Percentiles rank a stretch among this genome's conserved stretches.
Conservation (phyloP, 768 basidiomycete species). For the Coprinopsis cinerea region DNA sequence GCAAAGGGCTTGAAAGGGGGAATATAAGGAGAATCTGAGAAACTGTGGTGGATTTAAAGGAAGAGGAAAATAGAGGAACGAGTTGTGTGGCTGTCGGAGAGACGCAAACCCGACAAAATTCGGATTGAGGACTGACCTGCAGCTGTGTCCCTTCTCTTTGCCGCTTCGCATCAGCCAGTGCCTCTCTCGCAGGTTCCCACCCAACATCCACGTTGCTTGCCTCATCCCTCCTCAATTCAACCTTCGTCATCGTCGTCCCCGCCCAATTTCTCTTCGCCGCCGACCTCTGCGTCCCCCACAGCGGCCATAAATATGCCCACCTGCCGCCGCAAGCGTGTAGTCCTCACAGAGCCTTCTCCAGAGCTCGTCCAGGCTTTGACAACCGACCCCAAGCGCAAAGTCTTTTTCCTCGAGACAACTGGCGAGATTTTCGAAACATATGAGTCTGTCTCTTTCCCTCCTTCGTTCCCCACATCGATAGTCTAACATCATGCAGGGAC, state of each 20-base stretch:
- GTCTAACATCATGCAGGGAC: slow-evolving; percentile 36
- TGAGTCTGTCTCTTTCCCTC: slow-evolving; percentile 58
- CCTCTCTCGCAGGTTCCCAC: slow-evolving; percentile 39
- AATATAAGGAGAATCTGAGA: too few relatives aligned
- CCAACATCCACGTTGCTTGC: slow-evolving; percentile 24
- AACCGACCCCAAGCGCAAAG: slow-evolving; percentile 62
- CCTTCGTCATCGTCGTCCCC: slow-evolving; percentile 13
- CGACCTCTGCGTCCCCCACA: slow-evolving; percentile 17
- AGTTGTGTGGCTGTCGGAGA: slow-evolving; percentile 21
- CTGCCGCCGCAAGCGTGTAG: slow-evolving; percentile 84
- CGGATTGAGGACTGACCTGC: slow-evolving; percentile 21
- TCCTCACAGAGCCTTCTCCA: slow-evolving; percentile 77
- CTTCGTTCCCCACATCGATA: slow-evolving; percentile 21
- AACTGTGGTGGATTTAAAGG: background rate
- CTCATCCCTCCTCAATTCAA: slow-evolving; percentile 13
- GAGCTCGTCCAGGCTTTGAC: slow-evolving; percentile 60
- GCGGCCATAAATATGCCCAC: slow-evolving; percentile 58
- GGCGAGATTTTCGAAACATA: slow-evolving; percentile 97
- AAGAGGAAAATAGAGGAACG: slow-evolving; percentile 9
- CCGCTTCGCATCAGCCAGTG: slow-evolving; percentile 45
- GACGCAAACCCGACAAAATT: slow-evolving; percentile 41
- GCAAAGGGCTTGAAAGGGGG: too few relatives aligned
- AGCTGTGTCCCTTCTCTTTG: slow-evolving; percentile 56
- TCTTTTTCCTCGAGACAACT: slow-evolving; percentile 90
- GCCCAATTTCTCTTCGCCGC: slow-evolving; percentile 15